Evolutionary conservation across 2,329 filamentous ascomycete species (phyloP).

Genomic region (Xylaria multiplex): DNA sequence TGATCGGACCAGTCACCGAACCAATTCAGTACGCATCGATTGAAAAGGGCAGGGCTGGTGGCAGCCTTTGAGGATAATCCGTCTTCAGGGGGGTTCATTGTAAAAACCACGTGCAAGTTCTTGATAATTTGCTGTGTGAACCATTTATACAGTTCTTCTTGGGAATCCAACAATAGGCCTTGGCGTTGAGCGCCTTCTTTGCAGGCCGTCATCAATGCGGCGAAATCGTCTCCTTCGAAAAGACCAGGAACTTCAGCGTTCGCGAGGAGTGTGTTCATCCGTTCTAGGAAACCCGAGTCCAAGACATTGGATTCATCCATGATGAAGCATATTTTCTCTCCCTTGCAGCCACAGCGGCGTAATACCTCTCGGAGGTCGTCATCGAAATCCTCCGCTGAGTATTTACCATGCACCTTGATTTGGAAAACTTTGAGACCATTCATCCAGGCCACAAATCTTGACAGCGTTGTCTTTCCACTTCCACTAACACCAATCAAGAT

Average conservation of each 20-base stretch:
- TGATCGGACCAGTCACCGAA: slow-evolving; percentile 99
- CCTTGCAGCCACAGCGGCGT: slow-evolving; percentile 93
- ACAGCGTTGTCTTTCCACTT: slow-evolving; percentile 97
- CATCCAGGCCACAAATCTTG: slow-evolving; percentile 99
- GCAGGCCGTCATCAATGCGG: slow-evolving; percentile 98
- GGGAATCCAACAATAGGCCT: slow-evolving; percentile 92
- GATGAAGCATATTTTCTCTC: slow-evolving; percentile 99
- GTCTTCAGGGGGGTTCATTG: slow-evolving; percentile 98
- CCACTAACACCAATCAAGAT: slow-evolving; percentile 99
- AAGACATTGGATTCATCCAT: slow-evolving; percentile 99
- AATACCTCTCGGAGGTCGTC: slow-evolving; percentile 96
- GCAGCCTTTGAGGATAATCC: slow-evolving; percentile 95
- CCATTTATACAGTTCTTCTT: slow-evolving; percentile 99
- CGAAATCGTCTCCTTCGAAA: slow-evolving; percentile 98
- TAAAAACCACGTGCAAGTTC: slow-evolving; percentile 98
- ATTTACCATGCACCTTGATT: slow-evolving; percentile 99
- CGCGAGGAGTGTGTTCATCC: slow-evolving; percentile 98
- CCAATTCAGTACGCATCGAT: slow-evolving; percentile 99
- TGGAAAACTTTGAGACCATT: slow-evolving; percentile 99
- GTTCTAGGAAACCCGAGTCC: slow-evolving; percentile 97
- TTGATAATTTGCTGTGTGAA: slow-evolving; percentile 99
- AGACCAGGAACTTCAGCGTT: slow-evolving; percentile 99
- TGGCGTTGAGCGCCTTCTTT: slow-evolving; percentile 98
- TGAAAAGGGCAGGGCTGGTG: slow-evolving; percentile 97
- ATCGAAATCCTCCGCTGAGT: slow-evolving; percentile 98